Evolutionary conservation across 129 eudicot genomes (phyloP), one percentile per base, ranked within the genome.

Genomic region (carrot (Daucus carota)): DNA sequence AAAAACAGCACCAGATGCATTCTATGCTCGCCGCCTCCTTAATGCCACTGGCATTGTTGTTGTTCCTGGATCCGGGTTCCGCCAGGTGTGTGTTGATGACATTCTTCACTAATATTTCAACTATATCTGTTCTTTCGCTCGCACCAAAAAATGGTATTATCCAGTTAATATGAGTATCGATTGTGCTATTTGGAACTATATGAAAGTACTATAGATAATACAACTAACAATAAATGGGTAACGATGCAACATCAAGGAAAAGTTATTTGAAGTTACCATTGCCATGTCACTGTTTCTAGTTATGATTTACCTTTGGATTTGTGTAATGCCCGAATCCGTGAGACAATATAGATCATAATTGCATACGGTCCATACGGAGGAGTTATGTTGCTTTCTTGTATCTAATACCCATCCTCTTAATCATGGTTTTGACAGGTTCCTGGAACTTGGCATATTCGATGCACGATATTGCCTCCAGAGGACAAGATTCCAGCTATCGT

Each of bases 381-480:
- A 33, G 9, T 18, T 68, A 26, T 32, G 8, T 68, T 5, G 13
- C 50, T 8, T 0, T 0, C 0, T 36, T 38, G 45, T 20, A 41
- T 18, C 34, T 70, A 44, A 70, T 69, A 20, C 50, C 15, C 52
- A 42, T 70, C 20, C 32, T n/a, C 11, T 36, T 18, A 24, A 24
- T 71, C 22, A 34, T 67, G 43, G 47, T 34, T 76, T 50, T 40
- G 29, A 72, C 63, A 92, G 97, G 97, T 91, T 10, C 96, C 96
- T 12, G 98, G 96, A 46, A 91, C 97, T 2, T 94, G 98, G 98
- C 98, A 94, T 80, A 79, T 94, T 75, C 86, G 98, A 86, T 87
- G 93, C 89, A 94, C 98, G 24, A 94, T 94, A 81, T 85, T 94
- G 79, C 98, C 98, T 24, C 98, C 88, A 41, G 98, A 94, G 90